These are phyloP conservation scores for Phoma sp. DNA, from an alignment of 2,329 filamentous ascomycete species.

Conservation along the genomic window DNA sequence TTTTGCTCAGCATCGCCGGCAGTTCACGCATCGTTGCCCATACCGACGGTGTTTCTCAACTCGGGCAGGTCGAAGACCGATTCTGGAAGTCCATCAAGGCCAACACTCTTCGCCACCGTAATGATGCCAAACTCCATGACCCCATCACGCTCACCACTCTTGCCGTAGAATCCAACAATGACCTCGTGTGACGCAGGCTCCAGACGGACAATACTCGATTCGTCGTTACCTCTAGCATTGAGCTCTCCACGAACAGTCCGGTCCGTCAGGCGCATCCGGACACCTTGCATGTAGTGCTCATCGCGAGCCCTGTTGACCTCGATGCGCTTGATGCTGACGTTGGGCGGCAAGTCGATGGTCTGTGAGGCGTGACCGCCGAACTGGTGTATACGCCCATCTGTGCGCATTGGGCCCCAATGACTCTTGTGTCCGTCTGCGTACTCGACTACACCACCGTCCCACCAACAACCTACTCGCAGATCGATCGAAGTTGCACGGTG, in stretches of 20 bases:
- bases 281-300: slow-evolving; percentile 28
- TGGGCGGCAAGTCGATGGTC: slow-evolving; percentile 33
- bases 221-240: slow-evolving; percentile 23
- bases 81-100: slow-evolving; percentile 51
- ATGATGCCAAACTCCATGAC: slow-evolving; percentile 57
- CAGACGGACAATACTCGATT: slow-evolving; percentile 27
- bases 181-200: slow-evolving; percentile 45
- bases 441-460: slow-evolving; percentile 56
- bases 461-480: slow-evolving; percentile 52
- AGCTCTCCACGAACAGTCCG: slow-evolving; percentile 40
- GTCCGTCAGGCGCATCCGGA: slow-evolving; percentile 41
- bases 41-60: slow-evolving; percentile 45
- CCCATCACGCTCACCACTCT: slow-evolving; percentile 34
- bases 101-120: slow-evolving; percentile 50
- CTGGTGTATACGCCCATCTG: slow-evolving; percentile 34
- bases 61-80: slow-evolving; percentile 52
- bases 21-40: background rate
- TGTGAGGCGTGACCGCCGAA: slow-evolving; percentile 44
- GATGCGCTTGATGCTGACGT: slow-evolving; percentile 40
- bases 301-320: slow-evolving; percentile 28
- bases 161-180: slow-evolving; percentile 57
- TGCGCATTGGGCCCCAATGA: slow-evolving; percentile 49
- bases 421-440: slow-evolving; percentile 53
- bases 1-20: background rate
- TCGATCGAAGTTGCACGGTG: slow-evolving; percentile 53